Evolutionary conservation across 1,139 yeast species (phyloP), one percentile per base, ranked within the genome.

Genomic region (Scheffersomyces titani): DNA sequence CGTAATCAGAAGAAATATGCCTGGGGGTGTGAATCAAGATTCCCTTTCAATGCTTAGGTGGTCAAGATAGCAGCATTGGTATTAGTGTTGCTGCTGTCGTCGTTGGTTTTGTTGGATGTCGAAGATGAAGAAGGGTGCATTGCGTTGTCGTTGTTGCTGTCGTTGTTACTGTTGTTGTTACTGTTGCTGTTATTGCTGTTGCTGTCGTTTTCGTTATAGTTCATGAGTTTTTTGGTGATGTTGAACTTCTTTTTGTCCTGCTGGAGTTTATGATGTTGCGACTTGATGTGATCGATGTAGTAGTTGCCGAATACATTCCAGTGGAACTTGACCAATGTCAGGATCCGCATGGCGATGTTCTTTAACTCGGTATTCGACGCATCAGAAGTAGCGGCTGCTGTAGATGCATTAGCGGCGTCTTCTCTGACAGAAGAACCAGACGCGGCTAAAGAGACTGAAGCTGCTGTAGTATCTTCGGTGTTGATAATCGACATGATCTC

Each of bases 291-390:
- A 52, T 74, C 77, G 40, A 69, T 65, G 60, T 85, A 85, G 69
- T 82, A 81, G 47, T 73, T 77, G 22, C 87, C 88, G 71, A 88
- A 88, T n/a, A 88, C 92, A 60, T 78, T 84, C 89, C 90, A 87
- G 71, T 89, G 92, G 74, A 89, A 88, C 57, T 85, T 86, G 52
- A 83, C 83, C 61, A 89, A 74, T 18, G 88, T 84, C 45, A 85
- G 76, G 57, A 87, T 76, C 62, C 89, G 75, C 56, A 76, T 76
- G 40, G 84, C 80, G 54, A 87, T 80, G 56, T 78, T 78, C 55
- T 75, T 72, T 62, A 84, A 71, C 61, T 85, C 89, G 24, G 76
- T 63, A 7, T 55, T 51, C 44, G 58, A 48, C 11, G 60, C 48
- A 9, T 52, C 36, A 13, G 57, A 47, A 6, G 48, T 13, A 1